Evolutionary conservation across 805 yeast genomes (phyloP).

Genomic region (Tanozyma kutaoensis): DNA sequence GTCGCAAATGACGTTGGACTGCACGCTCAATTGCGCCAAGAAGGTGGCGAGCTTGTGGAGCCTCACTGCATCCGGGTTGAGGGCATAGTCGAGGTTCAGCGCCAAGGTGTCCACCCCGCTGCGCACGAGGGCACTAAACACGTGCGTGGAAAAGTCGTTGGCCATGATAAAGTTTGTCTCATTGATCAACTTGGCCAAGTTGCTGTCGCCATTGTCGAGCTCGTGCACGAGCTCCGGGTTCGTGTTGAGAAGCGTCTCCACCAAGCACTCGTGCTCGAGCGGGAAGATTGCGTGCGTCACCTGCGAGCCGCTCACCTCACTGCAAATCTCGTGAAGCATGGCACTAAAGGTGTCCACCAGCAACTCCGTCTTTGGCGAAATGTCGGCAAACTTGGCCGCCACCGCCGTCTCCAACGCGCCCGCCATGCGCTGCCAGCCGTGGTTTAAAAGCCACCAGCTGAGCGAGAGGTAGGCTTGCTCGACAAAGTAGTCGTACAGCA

Average conservation of each 20-base stretch:
- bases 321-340: slow-evolving; percentile 13
- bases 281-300: slow-evolving; percentile 22
- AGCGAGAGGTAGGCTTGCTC: slow-evolving; percentile 78
- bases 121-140: slow-evolving; percentile 20
- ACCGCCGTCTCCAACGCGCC: slow-evolving; percentile 44
- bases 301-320: slow-evolving; percentile 7
- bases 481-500: slow-evolving; percentile 34
- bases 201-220: slow-evolving; percentile 22
- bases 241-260: slow-evolving; percentile 36
- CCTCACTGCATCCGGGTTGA: slow-evolving; percentile 9
- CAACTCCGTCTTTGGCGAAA: slow-evolving; percentile 65
- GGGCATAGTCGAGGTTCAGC: slow-evolving; percentile 15
- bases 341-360: slow-evolving; percentile 45
- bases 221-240: slow-evolving; percentile 26
- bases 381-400: slow-evolving; percentile 40
- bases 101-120: slow-evolving; percentile 21
- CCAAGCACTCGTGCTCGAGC: slow-evolving; percentile 19
- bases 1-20: slow-evolving; percentile 39
- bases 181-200: slow-evolving; percentile 24
- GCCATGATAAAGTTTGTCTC: slow-evolving; percentile 32
- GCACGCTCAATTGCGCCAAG: slow-evolving; percentile 56
- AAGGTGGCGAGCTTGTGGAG: slow-evolving; percentile 36
- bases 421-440: slow-evolving; percentile 61
- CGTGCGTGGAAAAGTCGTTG: slow-evolving; percentile 14
- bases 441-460: slow-evolving; percentile 88